phyloP scores from a whole-genome alignment of 805 yeast genomes.

The Yarrowia yakushimensis region DNA sequence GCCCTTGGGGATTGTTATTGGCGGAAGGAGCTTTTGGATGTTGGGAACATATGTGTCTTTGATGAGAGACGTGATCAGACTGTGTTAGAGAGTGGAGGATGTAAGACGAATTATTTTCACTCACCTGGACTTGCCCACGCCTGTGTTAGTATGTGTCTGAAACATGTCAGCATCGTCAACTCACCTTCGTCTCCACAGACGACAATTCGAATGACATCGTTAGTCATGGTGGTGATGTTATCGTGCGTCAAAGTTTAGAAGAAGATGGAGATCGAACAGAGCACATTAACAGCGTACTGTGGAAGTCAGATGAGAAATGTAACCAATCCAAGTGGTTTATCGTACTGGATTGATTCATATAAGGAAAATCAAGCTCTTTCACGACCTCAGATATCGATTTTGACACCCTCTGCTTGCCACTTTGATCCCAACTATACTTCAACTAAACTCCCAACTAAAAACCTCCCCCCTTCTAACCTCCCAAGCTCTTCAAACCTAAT shows the following conservation, averaged over 20 bases:
- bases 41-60: conserved; percentile 78
- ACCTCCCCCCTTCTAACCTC: neutral
- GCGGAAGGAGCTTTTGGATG: conserved; percentile 75
- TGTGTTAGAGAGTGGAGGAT: conserved; percentile 34
- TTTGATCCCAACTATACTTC: neutral
- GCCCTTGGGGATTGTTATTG: conserved; percentile 76
- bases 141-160: conserved; percentile 27
- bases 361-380: no score
- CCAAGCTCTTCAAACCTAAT: neutral
- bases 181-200: conserved; percentile 89
- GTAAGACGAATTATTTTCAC: neutral
- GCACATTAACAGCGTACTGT: no score
- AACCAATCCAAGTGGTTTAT: no score
- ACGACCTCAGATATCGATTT: no score
- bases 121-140: conserved; percentile 66
- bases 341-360: no score
- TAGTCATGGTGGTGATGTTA: conserved; percentile 25
- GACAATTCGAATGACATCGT: conserved; percentile 59
- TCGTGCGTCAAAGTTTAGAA: neutral
- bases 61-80: conserved; percentile 72
- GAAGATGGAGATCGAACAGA: no score
- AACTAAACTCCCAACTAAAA: neutral
- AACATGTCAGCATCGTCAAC: neutral
- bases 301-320: no score
- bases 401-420: no score